A percentile compares a stretch with the other conserved stretches of the same genome.
These are phyloP conservation scores for Ceratorhiza oryzae-sativae DNA, from an alignment of 1,284 basidiomycete species.

Conservation along the genomic window DNA sequence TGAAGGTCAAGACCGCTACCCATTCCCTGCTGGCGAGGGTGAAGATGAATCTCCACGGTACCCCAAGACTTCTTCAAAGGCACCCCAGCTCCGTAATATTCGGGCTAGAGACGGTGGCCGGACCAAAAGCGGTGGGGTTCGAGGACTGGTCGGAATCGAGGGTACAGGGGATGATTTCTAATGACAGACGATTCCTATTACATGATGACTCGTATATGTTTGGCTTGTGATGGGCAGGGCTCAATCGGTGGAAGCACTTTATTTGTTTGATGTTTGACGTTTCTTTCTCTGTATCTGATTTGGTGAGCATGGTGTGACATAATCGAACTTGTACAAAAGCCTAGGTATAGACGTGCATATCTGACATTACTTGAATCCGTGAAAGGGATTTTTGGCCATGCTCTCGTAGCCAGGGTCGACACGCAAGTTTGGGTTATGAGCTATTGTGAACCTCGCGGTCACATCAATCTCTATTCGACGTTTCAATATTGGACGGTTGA, in stretches of 20 bases:
- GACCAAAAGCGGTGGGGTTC: conserved; percentile 79
- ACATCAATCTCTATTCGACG: too few relatives aligned
- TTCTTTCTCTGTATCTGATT: conserved; percentile 5
- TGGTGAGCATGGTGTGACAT: conserved; percentile 35
- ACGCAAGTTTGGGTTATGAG: too few relatives aligned
- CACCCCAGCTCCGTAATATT: conserved; percentile 64
- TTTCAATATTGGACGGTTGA: too few relatives aligned
- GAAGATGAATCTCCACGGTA: conserved; percentile 22
- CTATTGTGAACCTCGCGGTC: too few relatives aligned
- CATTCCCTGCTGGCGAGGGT: conserved; percentile 38
- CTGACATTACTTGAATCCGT: background rate
- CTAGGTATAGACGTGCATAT: background rate
- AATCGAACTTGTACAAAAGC: conserved; percentile 39
- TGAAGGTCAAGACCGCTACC: conserved; percentile 22
- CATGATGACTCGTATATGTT: background rate
- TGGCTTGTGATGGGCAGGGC: conserved; percentile 12
- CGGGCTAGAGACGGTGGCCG: conserved; percentile 77
- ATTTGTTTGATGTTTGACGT: background rate
- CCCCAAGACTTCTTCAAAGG: conserved; percentile 5
- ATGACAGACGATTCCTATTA: background rate
- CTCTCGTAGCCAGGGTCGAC: too few relatives aligned
- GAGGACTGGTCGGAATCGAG: conserved; percentile 40
- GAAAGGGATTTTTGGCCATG: too few relatives aligned
- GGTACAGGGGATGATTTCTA: conserved; percentile 17
- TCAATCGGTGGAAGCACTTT: conserved; percentile 19